These are phyloP conservation scores for Nadsonia commutata DNA, from an alignment of 1,139 yeast species.

Conservation along the genomic window DNA sequence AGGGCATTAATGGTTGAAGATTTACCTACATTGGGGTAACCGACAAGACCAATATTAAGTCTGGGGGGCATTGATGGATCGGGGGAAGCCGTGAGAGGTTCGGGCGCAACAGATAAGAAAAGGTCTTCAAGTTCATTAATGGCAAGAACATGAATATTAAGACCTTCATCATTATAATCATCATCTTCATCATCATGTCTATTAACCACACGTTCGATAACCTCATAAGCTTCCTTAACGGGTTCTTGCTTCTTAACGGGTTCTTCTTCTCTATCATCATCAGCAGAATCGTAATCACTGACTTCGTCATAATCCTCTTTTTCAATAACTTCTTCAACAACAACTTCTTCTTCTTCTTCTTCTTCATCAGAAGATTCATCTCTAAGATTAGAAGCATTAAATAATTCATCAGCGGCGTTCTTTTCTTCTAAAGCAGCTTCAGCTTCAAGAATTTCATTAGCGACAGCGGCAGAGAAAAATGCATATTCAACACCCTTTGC, in stretches of 20 bases:
- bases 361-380: conserved; percentile 10
- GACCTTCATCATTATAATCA: conserved; percentile 8
- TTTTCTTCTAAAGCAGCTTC: conserved; percentile 9
- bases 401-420: neutral
- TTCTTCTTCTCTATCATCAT: conserved; percentile 16
- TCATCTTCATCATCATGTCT: conserved; percentile 17
- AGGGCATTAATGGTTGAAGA: conserved; percentile 92
- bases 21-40: conserved; percentile 86
- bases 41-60: conserved; percentile 87
- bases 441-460: conserved; percentile 24
- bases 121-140: conserved; percentile 76
- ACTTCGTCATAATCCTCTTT: conserved; percentile 10
- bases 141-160: conserved; percentile 46
- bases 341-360: conserved; percentile 11
- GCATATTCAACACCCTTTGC: conserved; percentile 62
- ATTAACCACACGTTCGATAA: conserved; percentile 20
- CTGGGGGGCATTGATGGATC: conserved; percentile 28
- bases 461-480: conserved; percentile 82
- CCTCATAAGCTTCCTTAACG: conserved; percentile 19
- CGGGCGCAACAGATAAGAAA: conserved; percentile 69
- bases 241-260: conserved; percentile 6
- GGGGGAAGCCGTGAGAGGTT: conserved; percentile 38
- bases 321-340: conserved; percentile 12
- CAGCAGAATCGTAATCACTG: conserved; percentile 11
- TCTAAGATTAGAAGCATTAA: neutral